Evolutionary conservation across 225 moss, liverwort and hornwort genomes (phyloP), one percentile per base, ranked within the genome.

Genomic region (Pleurozium schreberi): DNA sequence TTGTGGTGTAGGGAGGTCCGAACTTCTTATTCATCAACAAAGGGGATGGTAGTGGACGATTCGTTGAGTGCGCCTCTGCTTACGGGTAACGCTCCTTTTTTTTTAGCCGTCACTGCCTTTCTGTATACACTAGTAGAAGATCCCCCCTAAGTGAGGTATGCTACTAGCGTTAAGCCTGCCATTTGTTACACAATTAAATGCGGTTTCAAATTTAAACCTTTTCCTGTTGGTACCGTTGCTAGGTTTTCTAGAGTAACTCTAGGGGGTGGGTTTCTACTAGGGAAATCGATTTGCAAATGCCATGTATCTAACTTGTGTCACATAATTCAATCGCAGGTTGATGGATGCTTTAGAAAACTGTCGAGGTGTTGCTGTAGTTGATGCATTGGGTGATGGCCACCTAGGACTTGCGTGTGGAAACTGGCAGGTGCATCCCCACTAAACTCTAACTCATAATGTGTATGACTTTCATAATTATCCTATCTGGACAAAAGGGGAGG

Each of bases 401-500:
- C 87, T 98, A 77, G 98, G 98, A 60, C 91, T 98, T 88, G 96
- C 95, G 80, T 95, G 94, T 89, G 98, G 98, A 45, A 98, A 98
- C 60, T 98, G 98, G 98, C 98, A 98, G 96, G 97, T 97, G 73
- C 88, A 88, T 73, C 59, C 59, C 23, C 63, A 71, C 82, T 55
- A 28, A 71, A 81, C 73, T 61, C 16, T 52, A 77, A 15, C 65
- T 63, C 25, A 64, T 36, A 59, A 83, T 50, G 30, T 78, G 53
- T 47, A 10, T 75, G 71, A 34, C 23, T 82, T 65, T n/a, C n/a
- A 45, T 85, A 81, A 23, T n/a, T 38, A 52, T 73, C 7, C 14
- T 36, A 18, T 61, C 20, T 62, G 38, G 14, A 75, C 10, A 18
- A 38, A 61, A 75, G 61, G 61, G 62, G 20, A 85, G 19, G 75